Base-by-base conservation (phyloP, 495 filamentous ascomycete species). In the Elasticomyces elasticus region DNA sequence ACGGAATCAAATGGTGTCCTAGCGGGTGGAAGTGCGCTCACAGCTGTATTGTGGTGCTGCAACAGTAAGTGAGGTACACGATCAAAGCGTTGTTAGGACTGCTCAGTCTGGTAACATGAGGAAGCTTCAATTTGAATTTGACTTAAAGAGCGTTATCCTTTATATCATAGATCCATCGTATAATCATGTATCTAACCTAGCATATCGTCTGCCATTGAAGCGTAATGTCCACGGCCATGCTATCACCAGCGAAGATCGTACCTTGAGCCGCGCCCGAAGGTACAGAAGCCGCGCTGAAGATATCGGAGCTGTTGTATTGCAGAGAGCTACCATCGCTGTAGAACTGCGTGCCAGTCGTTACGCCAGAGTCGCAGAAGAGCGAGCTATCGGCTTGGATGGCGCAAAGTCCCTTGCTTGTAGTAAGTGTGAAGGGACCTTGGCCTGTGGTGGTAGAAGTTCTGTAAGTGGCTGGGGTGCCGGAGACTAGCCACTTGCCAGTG, bases 391-490 rank as follows among this genome's bases (percentile, higher is more conserved):
- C 30, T 15, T 33, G 11, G 37, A 66, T 51, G 33, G 49, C 65
- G 40, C 66, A 69, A 12, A 56, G 56, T 13, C 66, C 66, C 55
- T 64, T 67, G 13, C 54, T 60, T n/a, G 65, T 61, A 1, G 37
- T 51, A 13, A 69, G 59, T 20, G 61, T 64, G 51, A 67, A 67
- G 20, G 37, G 20, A 46, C 38, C 59, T 15, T 35, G 30, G 9
- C 25, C 20, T 9, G 41, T 28, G 9, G 37, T 41, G n/a, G 52
- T 13, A 15, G 2, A 6, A 19, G 78, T 72, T 3, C 73, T 79
- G 67, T 79, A 85, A 7, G 79, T 83, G 7, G 85, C 85, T 62
- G 83, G 86, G 1, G 83, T 84, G 0, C 84, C 84, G 13, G 72
- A 73, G 0, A 72, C 71, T 61, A 80, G 87, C 85, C 85, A 89